Evolutionary conservation across 1,284 basidiomycete species (phyloP).

Genomic region (Leccinum pallidistipes): DNA sequence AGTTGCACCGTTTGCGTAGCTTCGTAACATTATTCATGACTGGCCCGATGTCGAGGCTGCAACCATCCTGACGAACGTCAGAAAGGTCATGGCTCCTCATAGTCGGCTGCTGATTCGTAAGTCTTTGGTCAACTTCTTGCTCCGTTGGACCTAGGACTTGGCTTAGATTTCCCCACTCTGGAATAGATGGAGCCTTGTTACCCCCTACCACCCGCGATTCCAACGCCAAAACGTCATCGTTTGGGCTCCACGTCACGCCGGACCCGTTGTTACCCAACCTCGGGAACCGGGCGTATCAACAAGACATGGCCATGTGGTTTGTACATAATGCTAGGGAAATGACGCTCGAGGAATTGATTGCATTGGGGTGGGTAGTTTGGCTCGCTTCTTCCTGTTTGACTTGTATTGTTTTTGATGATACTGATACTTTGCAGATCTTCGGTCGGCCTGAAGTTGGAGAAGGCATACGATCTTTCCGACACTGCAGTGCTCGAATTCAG

Average conservation of each 20-base stretch:
- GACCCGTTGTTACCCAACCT: slow-evolving; percentile 34
- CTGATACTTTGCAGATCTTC: slow-evolving; percentile 8
- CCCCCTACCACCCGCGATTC: slow-evolving; percentile 7
- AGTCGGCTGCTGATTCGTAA: slow-evolving; percentile 32
- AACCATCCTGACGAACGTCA: slow-evolving; percentile 22
- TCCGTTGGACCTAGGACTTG: background rate
- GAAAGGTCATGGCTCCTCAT: slow-evolving; percentile 22
- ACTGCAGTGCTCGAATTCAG: slow-evolving; percentile 29
- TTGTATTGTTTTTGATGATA: background rate
- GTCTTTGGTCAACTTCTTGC: background rate
- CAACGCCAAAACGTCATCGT: background rate
- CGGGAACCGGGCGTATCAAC: slow-evolving; percentile 29
- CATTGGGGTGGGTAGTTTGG: slow-evolving; percentile 20
- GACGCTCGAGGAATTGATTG: slow-evolving; percentile 21
- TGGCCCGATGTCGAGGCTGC: slow-evolving; percentile 27
- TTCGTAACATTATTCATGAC: slow-evolving; percentile 29
- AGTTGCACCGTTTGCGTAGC: slow-evolving; percentile 9
- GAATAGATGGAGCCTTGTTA: slow-evolving; percentile 26
- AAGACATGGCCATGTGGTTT: slow-evolving; percentile 32
- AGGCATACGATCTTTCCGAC: slow-evolving; percentile 28
- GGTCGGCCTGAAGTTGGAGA: slow-evolving; percentile 26
- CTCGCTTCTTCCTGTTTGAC: background rate
- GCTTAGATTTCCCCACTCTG: background rate
- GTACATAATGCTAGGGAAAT: slow-evolving; percentile 29
- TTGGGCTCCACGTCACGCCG: slow-evolving; percentile 22